Evolutionary conservation across 768 basidiomycete species (phyloP).

Genomic region (Pleurotus eryngii): DNA sequence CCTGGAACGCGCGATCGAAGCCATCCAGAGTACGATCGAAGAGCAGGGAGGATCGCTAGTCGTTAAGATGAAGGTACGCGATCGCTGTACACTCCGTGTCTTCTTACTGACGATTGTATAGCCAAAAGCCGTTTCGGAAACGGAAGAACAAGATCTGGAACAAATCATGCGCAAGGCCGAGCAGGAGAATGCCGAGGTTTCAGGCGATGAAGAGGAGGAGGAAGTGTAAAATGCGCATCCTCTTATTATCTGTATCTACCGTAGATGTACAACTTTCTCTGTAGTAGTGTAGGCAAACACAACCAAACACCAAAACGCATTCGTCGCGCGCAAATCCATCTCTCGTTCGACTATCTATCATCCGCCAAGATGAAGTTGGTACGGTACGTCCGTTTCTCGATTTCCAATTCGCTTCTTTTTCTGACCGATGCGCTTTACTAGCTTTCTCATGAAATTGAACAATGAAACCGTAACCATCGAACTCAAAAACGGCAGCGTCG

Average conservation of each 20-base stretch:
- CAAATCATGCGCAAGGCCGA: constrained; percentile 95
- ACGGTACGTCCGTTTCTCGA: no score
- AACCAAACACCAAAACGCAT: no score
- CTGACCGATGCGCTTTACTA: constrained; percentile 20
- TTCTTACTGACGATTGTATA: constrained; percentile 24
- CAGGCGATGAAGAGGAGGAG: constrained; percentile 89
- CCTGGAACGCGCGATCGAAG: constrained; percentile 90
- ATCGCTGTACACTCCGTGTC: neutral
- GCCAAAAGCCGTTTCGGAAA: constrained; percentile 98
- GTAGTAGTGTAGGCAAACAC: no score
- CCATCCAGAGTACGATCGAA: constrained; percentile 83
- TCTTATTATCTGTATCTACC: no score
- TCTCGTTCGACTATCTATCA: no score
- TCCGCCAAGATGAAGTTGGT: no score
- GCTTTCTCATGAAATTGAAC: constrained; percentile 99
- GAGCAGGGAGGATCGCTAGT: constrained; percentile 80
- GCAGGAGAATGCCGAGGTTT: constrained; percentile 93
- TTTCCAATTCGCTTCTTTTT: no score
- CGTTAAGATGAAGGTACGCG: constrained; percentile 91
- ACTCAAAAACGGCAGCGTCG: constrained; percentile 93
- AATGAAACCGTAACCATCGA: constrained; percentile 99
- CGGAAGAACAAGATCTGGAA: constrained; percentile 95
- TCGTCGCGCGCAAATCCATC: no score
- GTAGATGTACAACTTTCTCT: no score
- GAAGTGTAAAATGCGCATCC: constrained; percentile 17